Conservation (phyloP, 148 eudicot species). For the Fagopyrum tataricum region DNA sequence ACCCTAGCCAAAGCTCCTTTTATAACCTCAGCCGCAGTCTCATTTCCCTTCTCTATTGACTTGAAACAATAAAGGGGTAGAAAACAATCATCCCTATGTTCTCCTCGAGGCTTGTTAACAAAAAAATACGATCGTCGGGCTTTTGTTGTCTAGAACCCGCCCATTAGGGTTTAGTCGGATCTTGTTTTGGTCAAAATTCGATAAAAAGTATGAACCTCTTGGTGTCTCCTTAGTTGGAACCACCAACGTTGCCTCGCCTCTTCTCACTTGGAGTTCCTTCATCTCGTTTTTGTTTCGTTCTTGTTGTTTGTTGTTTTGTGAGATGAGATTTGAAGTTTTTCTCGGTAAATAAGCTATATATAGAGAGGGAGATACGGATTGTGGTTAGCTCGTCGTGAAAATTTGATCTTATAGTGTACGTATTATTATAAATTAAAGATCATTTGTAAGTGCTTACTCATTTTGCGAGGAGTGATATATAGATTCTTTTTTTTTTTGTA, state of each 20-base stretch:
- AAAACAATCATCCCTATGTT: constrained; percentile 8
- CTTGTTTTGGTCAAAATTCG: constrained; percentile 11
- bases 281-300: too few relatives aligned
- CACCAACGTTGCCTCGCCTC: background rate
- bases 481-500: background rate
- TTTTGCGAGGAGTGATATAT: too few relatives aligned
- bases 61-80: constrained; percentile 4
- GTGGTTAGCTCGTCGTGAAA: constrained; percentile 5
- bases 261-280: background rate
- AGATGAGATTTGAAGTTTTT: background rate
- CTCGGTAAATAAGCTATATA: background rate
- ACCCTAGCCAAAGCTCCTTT: constrained; percentile 17
- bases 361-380: background rate
- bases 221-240: background rate
- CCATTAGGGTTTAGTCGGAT: constrained; percentile 1
- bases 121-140: background rate
- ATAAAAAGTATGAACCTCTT: background rate
- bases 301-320: background rate
- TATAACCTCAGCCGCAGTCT: background rate
- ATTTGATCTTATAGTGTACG: background rate
- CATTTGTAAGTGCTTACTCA: background rate
- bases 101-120: constrained; percentile 11
- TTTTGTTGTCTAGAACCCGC: background rate
- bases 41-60: background rate
- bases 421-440: too few relatives aligned